Percentiles rank a stretch among this genome's conserved stretches.
phyloP scores from a whole-genome alignment of 2,329 filamentous ascomycete genomes.

The Ceratocystis diversiconidia region DNA sequence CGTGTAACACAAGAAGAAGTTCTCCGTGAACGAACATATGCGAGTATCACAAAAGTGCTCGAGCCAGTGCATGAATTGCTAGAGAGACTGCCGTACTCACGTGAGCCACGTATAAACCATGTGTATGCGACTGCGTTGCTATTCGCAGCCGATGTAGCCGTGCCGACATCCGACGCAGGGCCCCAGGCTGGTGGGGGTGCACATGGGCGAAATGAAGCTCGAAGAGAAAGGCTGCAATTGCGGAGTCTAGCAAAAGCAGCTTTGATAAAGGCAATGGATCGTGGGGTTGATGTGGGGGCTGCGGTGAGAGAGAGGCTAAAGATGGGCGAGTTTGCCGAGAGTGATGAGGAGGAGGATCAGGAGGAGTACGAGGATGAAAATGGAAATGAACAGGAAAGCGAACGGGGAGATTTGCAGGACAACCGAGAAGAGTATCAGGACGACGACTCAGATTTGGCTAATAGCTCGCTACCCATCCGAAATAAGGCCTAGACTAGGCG shows the following conservation, averaged over 20 bases:
- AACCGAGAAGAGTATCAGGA: neutral
- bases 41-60: conserved; percentile 47
- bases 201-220: conserved; percentile 19
- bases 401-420: neutral
- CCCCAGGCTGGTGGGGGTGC: conserved; percentile 18
- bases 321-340: conserved; percentile 9
- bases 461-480: conserved; percentile 6
- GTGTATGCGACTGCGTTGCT: conserved; percentile 60
- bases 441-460: neutral
- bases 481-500: neutral
- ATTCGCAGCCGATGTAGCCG: conserved; percentile 56
- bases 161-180: conserved; percentile 28
- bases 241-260: conserved; percentile 26
- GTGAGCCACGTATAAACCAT: conserved; percentile 50
- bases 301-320: conserved; percentile 24
- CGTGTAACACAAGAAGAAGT: neutral
- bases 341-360: neutral
- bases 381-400: neutral
- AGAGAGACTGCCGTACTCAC: conserved; percentile 54
- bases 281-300: conserved; percentile 24
- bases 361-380: neutral
- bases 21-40: conserved; percentile 33
- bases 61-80: conserved; percentile 57
- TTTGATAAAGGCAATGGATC: conserved; percentile 28
- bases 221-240: conserved; percentile 22